Evolutionary conservation across 2,329 filamentous ascomycete genomes (phyloP), one percentile per base, ranked within the genome.

Genomic region (Apiospora marii): DNA sequence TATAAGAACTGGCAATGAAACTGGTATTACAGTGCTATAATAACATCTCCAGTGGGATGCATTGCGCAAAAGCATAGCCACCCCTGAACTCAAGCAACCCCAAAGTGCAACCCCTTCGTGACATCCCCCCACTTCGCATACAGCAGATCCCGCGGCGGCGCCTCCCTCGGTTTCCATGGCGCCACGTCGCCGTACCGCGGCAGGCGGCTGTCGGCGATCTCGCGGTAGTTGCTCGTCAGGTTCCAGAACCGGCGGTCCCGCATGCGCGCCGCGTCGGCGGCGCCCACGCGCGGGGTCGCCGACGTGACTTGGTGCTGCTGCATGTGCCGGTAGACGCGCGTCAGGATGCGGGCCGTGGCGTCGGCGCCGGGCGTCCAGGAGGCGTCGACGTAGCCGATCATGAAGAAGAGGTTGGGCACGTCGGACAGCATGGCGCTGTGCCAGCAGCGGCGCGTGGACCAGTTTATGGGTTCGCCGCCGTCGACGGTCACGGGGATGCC

Each of bases 321-420:
- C 85, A 91, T 88, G 70, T 84, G 76, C 6, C 85, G 85, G 71
- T 90, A 76, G 5, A 92, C 78, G 0, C 89, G 84, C 0, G 85
- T 82, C 5, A 88, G 81, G 1, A 90, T 82, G 37, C 82, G 82
- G 0, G 85, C 84, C 1, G 87, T 87, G 0, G 84, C 85, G 72
- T 93, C 90, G 0, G 87, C 86, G 1, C 89, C 90, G 0, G 92
- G 82, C 0, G 90, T 92, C 91, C 91, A 93, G 0, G 87, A 86
- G 0, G 86, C 86, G 53, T 90, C 87, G 41, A 86, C 85, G 79
- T 92, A 93, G 4, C 91, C 91, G 14, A 90, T 83, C 19, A 90
- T 84, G 76, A 90, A 85, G 30, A 87, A 81, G 8, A 89, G 73
- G 77, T 93, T 93, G 0, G 91, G 91, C 1, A 92, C 80, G 67